Conservation (phyloP, 306 rosid genomes). For the Pterocarpus santalinus region DNA sequence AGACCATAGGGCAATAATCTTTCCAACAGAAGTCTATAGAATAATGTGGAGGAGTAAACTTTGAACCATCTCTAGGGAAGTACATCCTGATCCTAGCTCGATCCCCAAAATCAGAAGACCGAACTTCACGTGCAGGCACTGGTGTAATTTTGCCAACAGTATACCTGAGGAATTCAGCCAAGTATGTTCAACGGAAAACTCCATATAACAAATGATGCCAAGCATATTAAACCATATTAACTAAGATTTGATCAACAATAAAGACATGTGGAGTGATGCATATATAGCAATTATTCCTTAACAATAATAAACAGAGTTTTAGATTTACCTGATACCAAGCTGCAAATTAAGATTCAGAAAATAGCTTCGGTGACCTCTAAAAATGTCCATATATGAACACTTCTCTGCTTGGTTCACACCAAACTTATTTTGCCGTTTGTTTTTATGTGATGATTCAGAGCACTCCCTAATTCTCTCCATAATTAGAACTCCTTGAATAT, state of each 20-base stretch:
- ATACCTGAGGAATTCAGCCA: constrained; percentile 68
- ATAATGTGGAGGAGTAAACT: constrained; percentile 82
- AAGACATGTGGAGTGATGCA: background rate
- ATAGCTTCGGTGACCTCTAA: constrained; percentile 43
- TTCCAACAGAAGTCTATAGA: constrained; percentile 89
- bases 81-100: constrained; percentile 87
- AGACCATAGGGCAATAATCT: constrained; percentile 97
- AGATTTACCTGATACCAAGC: constrained; percentile 58
- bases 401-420: constrained; percentile 55
- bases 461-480: constrained; percentile 63
- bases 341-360: constrained; percentile 61
- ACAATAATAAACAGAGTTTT: background rate
- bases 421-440: constrained; percentile 58
- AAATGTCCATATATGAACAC: constrained; percentile 57
- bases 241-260: background rate
- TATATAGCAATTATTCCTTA: background rate
- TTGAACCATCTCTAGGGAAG: constrained; percentile 84
- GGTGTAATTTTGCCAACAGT: constrained; percentile 96
- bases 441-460: constrained; percentile 52
- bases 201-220: background rate
- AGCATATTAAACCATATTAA: background rate
- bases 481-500: constrained; percentile 83
- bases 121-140: constrained; percentile 88
- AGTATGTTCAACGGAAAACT: constrained; percentile 40
- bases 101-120: constrained; percentile 86